These are phyloP conservation scores for Fusarium odoratissimum DNA, from an alignment of 2,329 filamentous ascomycete species.

Conservation along the genomic window DNA sequence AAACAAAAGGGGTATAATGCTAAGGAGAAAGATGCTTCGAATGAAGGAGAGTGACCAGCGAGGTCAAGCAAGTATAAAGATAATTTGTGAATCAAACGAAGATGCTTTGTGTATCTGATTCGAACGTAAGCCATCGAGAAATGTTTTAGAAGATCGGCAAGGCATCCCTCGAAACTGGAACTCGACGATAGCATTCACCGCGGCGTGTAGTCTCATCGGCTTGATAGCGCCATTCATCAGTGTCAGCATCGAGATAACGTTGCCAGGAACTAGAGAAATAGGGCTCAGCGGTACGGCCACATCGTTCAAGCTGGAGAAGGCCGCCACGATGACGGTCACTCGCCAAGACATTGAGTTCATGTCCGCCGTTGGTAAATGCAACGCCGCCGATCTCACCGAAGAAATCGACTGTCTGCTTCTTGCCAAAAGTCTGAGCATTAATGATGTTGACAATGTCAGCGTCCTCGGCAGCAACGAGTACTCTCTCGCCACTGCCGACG, in stretches of 20 bases:
- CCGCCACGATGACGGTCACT: constrained; percentile 75
- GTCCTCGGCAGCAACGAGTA: constrained; percentile 79
- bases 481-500: constrained; percentile 71
- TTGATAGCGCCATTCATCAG: constrained; percentile 25
- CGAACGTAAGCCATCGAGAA: not conserved
- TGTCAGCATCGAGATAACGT: constrained; percentile 4
- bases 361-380: constrained; percentile 73
- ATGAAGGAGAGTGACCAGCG: constrained; percentile 3
- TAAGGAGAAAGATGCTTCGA: constrained; percentile 5
- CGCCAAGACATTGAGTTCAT: constrained; percentile 75
- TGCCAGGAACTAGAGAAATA: constrained; percentile 37
- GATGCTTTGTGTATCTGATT: not conserved
- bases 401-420: constrained; percentile 77
- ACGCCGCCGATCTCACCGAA: constrained; percentile 81
- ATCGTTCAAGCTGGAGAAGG: constrained; percentile 69
- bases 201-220: constrained; percentile 10
- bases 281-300: constrained; percentile 47
- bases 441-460: constrained; percentile 79
- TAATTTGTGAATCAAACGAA: constrained; percentile 1
- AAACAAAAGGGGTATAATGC: constrained; percentile 35
- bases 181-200: constrained; percentile 32
- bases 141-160: constrained; percentile 27
- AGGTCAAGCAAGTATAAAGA: constrained; percentile 11
- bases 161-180: constrained; percentile 29
- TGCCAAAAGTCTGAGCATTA: constrained; percentile 71